Evolutionary conservation across 164 flowering plant genomes (phyloP), one percentile per base, ranked within the genome.

Genomic region (Magnolia officinalis): DNA sequence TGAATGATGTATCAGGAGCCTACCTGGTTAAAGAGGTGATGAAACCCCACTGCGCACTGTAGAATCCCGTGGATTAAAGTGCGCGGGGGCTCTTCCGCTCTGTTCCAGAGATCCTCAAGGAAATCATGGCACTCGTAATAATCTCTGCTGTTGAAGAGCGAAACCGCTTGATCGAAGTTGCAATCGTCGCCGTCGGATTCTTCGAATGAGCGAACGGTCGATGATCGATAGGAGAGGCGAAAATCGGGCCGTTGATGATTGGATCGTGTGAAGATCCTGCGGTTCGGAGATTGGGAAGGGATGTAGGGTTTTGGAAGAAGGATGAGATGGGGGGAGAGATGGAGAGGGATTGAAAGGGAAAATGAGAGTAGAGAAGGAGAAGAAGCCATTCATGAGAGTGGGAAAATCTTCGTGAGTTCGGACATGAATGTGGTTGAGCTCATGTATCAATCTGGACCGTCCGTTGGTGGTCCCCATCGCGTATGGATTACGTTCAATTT

Each of bases 41-140:
- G 88, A 61, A 95, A 89, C 1, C 97, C 98, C 0, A 95, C 96
- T 2, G 97, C 91, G 72, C 98, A 92, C 73, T 92, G 98, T 3
- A 94, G 86, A 75, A 94, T 85, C 21, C 89, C 95, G 71, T 94
- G 98, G 50, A 88, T 70, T 3, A 94, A 85, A 49, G 97, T 91
- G 29, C 96, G 81, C 9, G 31, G 29, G 0, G 97, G 97, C 16
- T 91, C 95, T 67, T 90, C 84, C 0, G 96, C 88, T 50, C 74
- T 66, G 81, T 87, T 81, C 98, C 98, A 94, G 0, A 92, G 84
- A n/a, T 85, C 72, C 80, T 94, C 97, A 16, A 94, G 95, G 26
- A 76, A 70, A 75, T 92, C 97, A 72, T 94, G 98, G 82, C 98
- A 94, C 31, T 64, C 81, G 78, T 92, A 87, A 75, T 86, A 94